Base-by-base conservation (phyloP, 2,329 filamentous ascomycete genomes). In the Lachnellula hyalina region DNA sequence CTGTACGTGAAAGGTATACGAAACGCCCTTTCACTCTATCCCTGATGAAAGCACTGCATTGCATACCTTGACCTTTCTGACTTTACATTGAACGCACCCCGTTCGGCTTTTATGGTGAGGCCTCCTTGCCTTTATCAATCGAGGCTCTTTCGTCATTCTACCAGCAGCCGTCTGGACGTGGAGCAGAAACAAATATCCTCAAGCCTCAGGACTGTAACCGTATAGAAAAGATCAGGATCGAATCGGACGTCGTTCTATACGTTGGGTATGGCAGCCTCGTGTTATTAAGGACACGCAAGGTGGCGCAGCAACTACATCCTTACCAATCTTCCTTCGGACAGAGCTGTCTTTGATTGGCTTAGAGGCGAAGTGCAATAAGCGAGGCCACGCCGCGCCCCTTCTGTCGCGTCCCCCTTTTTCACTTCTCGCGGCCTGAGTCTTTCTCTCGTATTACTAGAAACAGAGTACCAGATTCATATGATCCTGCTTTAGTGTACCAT, bases 11-110 rank as follows among this genome's bases (percentile, higher is more conserved):
- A 28, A 32, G 28, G n/a, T 28, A 44, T 41, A 48, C 28, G 35
- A 35, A 44, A 53, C 40, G 44, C 23, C 36, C n/a, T 48, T 15
- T 17, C 41, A 28, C 12, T 17, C 7, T 4, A 32, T 11, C 9
- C 2, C 28, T 12, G 28, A 32, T 32, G 28, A 15, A 48, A 48
- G 8, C 17, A 19, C 32, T 34, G 15, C 64, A 52, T 64, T 34
- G 15, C 64, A 52, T 64, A 70, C 68, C 67, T 71, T 71, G 53
- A 71, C 63, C 53, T 70, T 70, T 38, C 68, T 53, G 55, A 63
- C 55, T 53, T 71, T 71, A 54, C 68, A 71, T 54, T 70, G 67
- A 9, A 61, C 35, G 52, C 69, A 71, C 11, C 69, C 69, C 9
- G 59, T 65, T 12, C 69, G 60, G 32, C 67, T 69, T 56, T 71